Conservation (phyloP, 2,329 filamentous ascomycete species). For the Fusarium sp. region DNA sequence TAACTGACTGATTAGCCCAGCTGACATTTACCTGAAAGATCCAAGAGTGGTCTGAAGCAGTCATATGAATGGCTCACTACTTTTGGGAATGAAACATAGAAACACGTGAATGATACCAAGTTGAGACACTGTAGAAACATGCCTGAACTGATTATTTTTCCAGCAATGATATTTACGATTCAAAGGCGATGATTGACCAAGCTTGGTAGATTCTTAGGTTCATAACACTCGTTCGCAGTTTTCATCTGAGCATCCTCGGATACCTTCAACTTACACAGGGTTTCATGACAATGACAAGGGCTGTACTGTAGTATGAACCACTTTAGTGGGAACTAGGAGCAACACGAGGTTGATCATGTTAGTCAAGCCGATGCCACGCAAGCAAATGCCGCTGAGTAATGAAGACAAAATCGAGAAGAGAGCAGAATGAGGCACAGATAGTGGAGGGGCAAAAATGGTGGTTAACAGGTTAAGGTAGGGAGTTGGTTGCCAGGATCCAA, state of each 20-base stretch:
- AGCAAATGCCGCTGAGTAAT: conserved; percentile 4
- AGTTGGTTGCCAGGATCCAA: background rate
- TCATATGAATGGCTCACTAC: conserved; percentile 10
- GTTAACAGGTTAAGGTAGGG: too few species aligned
- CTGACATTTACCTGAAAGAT: background rate
- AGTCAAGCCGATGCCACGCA: conserved; percentile 7
- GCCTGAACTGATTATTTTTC: background rate
- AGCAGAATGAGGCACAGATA: background rate
- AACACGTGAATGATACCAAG: background rate
- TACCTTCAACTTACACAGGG: conserved; percentile 15
- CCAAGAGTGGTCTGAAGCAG: background rate
- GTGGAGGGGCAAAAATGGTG: background rate
- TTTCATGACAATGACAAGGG: background rate
- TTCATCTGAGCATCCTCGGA: background rate
- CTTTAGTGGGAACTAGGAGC: background rate
- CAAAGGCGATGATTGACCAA: background rate
- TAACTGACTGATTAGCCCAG: conserved; percentile 14
- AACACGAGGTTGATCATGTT: conserved; percentile 4
- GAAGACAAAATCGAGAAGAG: background rate
- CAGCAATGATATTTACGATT: background rate
- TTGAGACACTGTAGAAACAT: background rate
- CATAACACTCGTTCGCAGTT: background rate
- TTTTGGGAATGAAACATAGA: background rate
- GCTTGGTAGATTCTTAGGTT: background rate
- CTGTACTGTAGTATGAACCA: background rate